Conservation (phyloP, 2,329 filamentous ascomycete genomes). For the Xylariaceae sp. region DNA sequence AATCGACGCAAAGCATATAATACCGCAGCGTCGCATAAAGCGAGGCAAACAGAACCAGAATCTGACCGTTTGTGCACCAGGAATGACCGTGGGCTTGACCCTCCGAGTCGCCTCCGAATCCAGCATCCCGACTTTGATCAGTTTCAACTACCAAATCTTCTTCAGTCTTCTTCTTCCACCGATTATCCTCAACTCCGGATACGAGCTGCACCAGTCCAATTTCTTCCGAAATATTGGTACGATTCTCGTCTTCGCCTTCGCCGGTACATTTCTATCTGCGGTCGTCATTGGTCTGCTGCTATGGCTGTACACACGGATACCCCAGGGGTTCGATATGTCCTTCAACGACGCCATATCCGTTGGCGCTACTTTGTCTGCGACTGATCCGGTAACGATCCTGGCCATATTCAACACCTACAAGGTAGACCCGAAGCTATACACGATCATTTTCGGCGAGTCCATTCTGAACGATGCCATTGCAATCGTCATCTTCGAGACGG, state of each 20-base stretch:
- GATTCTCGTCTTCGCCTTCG: constrained; percentile 95
- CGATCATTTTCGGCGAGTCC: constrained; percentile 96
- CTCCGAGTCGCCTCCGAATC: constrained; percentile 76
- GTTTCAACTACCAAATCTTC: constrained; percentile 98
- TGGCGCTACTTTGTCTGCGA: constrained; percentile 91
- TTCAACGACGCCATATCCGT: constrained; percentile 97
- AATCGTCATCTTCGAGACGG: constrained; percentile 97
- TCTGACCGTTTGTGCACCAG: constrained; percentile 40
- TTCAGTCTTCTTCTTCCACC: constrained; percentile 98
- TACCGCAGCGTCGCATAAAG: too few relatives aligned
- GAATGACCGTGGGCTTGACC: constrained; percentile 90
- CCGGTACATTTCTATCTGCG: constrained; percentile 93
- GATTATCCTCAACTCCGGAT: constrained; percentile 94
- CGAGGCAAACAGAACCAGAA: constrained; percentile 10
- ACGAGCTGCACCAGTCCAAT: constrained; percentile 96
- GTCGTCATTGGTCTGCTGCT: constrained; percentile 87
- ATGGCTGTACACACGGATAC: constrained; percentile 82
- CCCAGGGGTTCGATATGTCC: constrained; percentile 74
- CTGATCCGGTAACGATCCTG: constrained; percentile 93
- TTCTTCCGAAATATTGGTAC: constrained; percentile 98
- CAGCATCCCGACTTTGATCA: constrained; percentile 83
- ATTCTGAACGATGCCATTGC: constrained; percentile 98
- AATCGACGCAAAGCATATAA: too few relatives aligned
- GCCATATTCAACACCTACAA: constrained; percentile 99
- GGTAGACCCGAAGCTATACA: constrained; percentile 97